Evolutionary conservation across 208 protist species (phyloP), one percentile per base, ranked within the genome.

Genomic region (Acanthamoeba rhysodes): DNA sequence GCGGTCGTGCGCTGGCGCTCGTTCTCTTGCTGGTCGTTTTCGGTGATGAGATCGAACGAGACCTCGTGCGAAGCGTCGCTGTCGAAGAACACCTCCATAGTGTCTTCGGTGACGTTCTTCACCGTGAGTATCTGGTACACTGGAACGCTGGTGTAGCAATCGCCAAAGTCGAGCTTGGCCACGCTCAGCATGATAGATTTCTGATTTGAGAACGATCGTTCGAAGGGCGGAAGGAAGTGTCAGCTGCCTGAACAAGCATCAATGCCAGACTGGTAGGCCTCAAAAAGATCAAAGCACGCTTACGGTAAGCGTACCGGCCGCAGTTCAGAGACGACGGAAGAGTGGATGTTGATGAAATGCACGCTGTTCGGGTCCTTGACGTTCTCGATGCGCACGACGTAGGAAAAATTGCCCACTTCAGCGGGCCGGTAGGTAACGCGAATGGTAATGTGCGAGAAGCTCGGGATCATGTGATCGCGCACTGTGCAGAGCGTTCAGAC

Each of bases 381-480:
- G 76, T 96, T 96, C 53, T 96, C 95, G 9, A 96, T 70, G 90
- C 95, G 95, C 18, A 96, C 87, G 78, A 91, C 94, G 66, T 96
- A 96, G 29, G 88, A 90, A 14, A 87, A 94, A 70, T 95, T 90
- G 27, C 95, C 95, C 57, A 87, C 78, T 29, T 45, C 29, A 7
- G n/a, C 84, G 10, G 95, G 95, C 57, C 74, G 70, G 48, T 95
- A 96, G 27, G 41, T 94, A 0, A 96, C 62, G 22, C 95, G n/a
- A 9, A 96, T 95, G 27, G 59, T 72, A 18, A 95, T 90, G n/a
- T 76, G 85, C 8, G 94, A 90, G n/a, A 95, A 96, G 34, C 53
- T 74, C 32, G 94, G 95, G 8, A 96, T 87, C 4, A 96, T 70
- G 53, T 95, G 88, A 76, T 95, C 95, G 2, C 95, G 94, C 24